Evolutionary conservation across 1,139 yeast genomes (phyloP), one percentile per base, ranked within the genome.

Genomic region (Sugiyamaella japonica): DNA sequence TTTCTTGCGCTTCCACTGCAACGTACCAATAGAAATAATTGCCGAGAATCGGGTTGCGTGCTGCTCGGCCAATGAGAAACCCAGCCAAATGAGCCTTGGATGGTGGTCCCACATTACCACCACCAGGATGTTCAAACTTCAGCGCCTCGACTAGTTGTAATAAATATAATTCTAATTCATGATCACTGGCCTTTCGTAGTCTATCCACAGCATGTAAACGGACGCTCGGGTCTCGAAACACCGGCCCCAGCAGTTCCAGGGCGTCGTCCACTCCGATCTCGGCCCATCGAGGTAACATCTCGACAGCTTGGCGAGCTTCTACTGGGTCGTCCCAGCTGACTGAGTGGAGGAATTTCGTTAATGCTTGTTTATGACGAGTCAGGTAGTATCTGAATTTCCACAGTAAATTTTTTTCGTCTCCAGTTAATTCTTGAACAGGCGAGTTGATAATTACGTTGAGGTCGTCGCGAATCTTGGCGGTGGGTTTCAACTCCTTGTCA

Each of bases 341-440:
- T 29, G 96, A 85, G 66, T 90, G 89, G 57, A 93, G 77, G 60
- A 93, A 85, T 69, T 93, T 93, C 23, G 96, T 89, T 55, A 89
- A 74, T 20, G 90, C 90, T 54, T 82, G 83, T 62, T 81, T 82
- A 64, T 86, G 87, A 59, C 86, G 83, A 46, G 93, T 81, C 54
- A 91, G 78, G 69, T 85, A 91, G 72, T 89, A 93, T 53, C 99
- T 75, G 70, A 87, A 93, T 70, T 88, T 88, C 98, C 98, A 93
- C 15, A 95, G 79, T 63, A 90, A 72, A 61, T 90, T 90, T 73
- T 88, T 90, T 62, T 93, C 98, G 65, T 86, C 84, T 53, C 87
- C 91, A 6, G 85, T 79, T 48, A 93, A 75, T 63, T 85, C 89
- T 50, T 88, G 85, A 44, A 89, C 93, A 1, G 97, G 90, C 1